Conservation (phyloP, 2,329 filamentous ascomycete genomes). For the Diaporthe eres region DNA sequence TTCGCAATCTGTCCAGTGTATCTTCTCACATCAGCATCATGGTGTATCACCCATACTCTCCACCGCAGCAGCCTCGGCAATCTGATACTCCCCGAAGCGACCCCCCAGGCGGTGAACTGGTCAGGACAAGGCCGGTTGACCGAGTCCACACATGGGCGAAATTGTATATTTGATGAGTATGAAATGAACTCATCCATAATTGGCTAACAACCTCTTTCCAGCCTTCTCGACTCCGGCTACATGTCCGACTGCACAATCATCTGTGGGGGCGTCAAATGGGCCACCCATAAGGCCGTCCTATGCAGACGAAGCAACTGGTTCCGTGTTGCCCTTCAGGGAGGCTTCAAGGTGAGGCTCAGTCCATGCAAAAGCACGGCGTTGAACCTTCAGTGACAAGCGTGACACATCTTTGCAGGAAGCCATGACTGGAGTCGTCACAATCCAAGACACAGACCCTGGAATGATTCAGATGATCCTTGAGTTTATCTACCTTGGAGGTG, state of each 20-base stretch:
- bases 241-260: neutral
- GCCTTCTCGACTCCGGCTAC: neutral
- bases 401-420: neutral
- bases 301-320: conserved; percentile 3
- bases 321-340: neutral
- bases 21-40: too few species aligned
- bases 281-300: neutral
- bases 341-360: neutral
- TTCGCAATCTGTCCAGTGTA: too few species aligned
- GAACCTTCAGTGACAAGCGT: neutral
- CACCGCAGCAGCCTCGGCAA: too few species aligned
- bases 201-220: neutral
- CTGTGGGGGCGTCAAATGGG: neutral
- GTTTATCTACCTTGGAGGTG: neutral
- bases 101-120: neutral
- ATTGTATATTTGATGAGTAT: neutral
- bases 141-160: neutral
- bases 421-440: neutral
- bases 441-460: neutral
- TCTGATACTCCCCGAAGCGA: too few species aligned
- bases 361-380: too few species aligned
- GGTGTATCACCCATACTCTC: too few species aligned
- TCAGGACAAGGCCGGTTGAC: neutral
- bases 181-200: too few species aligned
- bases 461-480: neutral